Evolutionary conservation across 2,329 filamentous ascomycete genomes (phyloP).

Genomic region (Apiospora aurea): DNA sequence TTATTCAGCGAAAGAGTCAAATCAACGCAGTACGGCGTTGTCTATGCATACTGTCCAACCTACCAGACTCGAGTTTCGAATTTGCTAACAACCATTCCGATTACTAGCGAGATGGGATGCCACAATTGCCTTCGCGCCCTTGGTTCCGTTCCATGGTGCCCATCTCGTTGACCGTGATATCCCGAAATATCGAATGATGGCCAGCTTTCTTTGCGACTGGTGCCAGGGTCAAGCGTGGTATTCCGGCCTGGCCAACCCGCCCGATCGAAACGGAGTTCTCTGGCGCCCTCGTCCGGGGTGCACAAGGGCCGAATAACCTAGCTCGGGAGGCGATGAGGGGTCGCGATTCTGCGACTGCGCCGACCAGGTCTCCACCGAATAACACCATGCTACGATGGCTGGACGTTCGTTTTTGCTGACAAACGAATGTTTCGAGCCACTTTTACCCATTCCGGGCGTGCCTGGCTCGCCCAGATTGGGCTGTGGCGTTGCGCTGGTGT

Average conservation of each 20-base stretch:
- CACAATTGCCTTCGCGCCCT: neutral
- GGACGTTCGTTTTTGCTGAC: conserved; percentile 17
- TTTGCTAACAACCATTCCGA: neutral
- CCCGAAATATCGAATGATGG: conserved; percentile 11
- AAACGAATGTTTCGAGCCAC: conserved; percentile 16
- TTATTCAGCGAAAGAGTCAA: neutral
- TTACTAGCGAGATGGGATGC: neutral
- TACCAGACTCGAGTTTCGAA: neutral
- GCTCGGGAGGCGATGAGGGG: neutral
- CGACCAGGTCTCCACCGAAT: conserved; percentile 7
- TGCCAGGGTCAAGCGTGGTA: neutral
- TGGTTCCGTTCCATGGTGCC: neutral
- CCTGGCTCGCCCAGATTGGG: neutral
- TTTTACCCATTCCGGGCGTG: neutral
- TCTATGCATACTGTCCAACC: conserved; percentile 1
- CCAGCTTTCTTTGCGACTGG: neutral
- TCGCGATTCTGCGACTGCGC: neutral
- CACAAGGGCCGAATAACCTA: conserved; percentile 19
- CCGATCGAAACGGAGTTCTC: conserved; percentile 8
- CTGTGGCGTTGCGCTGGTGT: conserved; percentile 1
- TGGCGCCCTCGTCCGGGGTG: conserved; percentile 5
- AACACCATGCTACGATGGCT: conserved; percentile 4
- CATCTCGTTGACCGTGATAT: neutral
- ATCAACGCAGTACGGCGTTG: neutral
- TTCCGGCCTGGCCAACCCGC: neutral